Conservation (phyloP, 768 basidiomycete genomes). For the Boletus rubropictus region DNA sequence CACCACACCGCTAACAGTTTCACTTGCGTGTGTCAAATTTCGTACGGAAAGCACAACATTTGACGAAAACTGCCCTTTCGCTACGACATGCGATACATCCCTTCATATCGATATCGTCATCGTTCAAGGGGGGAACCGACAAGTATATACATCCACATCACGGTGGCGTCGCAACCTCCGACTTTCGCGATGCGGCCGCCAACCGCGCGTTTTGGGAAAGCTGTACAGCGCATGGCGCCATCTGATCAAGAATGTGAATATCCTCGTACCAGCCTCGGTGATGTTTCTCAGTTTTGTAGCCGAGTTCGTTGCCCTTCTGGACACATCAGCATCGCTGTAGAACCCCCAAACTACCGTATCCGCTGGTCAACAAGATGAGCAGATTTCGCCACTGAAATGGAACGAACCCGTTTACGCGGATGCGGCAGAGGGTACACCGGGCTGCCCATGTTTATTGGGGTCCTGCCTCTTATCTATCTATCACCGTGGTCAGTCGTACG, state of each 20-base stretch:
- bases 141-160: neutral
- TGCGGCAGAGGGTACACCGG: slow-evolving; percentile 14
- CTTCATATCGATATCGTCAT: neutral
- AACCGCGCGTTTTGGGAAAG: neutral
- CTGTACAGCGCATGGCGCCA: neutral
- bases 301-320: neutral
- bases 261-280: slow-evolving; percentile 1
- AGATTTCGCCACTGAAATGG: neutral
- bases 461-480: slow-evolving; percentile 15
- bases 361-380: neutral
- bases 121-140: neutral
- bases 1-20: neutral
- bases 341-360: neutral
- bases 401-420: neutral
- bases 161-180: neutral
- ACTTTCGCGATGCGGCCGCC: neutral
- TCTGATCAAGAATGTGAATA: neutral
- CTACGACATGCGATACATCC: neutral
- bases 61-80: neutral
- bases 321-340: slow-evolving; percentile 4
- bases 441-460: slow-evolving; percentile 14
- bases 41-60: slow-evolving; percentile 8
- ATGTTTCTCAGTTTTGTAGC: neutral
- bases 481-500: slow-evolving; percentile 9
- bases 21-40: neutral